Evolutionary conservation across 2,329 filamentous ascomycete species (phyloP), one percentile per base, ranked within the genome.

Genomic region (Cryphonectria nitschkei): DNA sequence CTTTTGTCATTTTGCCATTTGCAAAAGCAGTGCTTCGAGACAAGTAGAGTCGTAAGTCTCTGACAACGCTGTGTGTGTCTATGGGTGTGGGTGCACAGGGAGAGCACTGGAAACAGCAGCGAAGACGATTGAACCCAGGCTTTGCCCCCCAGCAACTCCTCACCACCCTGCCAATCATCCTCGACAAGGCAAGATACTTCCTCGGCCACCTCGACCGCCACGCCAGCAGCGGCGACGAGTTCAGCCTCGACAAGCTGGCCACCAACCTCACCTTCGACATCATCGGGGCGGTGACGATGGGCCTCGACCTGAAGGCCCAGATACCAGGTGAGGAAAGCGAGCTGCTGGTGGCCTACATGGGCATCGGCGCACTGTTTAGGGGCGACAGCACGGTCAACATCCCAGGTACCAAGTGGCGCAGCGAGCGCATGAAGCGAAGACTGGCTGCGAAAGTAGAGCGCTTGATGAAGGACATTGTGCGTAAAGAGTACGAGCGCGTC

Each of bases 121-220:
- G 81, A n/a, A 80, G 78, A 69, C 75, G 77, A 37, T 80, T 79
- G 73, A 82, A 79, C 72, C 79, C 78, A 0, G 81, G 80, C 0
- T 83, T 82, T 65, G 78, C 81, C 0, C 80, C 79, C 0, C 78
- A 81, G 67, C 79, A 82, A 46, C 75, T 83, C n/a, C 77, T 81
- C 70, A 78, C 76, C 4, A 74, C 82, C 1, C 70, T 82, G 66
- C 80, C 80, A 0, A 73, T 73, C 52, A 80, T 82, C 60, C 61
- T 82, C 6, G 79, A 82, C 32, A 82, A 82, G 73, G 76, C 75
- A 0, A 58, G 67, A 41, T 73, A 74, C 1, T 81, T 82, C 60
- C 32, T 81, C 3, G 65, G 74, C 1, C 75, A 77, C 32, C 75
- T 82, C 6, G 79, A 81, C 64, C 54, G 67, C 26, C 75, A 76